phyloP scores from a whole-genome alignment of 306 rosid species.

The Quercus suber region DNA sequence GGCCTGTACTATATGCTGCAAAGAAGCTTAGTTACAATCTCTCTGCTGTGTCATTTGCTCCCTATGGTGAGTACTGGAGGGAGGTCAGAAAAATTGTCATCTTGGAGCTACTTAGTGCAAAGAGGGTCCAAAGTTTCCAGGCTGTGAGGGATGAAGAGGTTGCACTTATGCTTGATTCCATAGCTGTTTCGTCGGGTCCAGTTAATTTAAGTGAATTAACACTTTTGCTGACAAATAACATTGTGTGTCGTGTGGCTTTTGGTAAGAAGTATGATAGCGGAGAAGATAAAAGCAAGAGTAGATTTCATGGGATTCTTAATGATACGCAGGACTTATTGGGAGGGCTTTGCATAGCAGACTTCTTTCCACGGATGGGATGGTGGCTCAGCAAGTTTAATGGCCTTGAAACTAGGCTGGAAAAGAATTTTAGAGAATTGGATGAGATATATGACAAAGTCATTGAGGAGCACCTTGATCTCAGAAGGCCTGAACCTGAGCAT shows the following conservation, averaged over 20 bases:
- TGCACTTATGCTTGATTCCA: constrained; percentile 2
- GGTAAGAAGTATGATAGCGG: constrained; percentile 20
- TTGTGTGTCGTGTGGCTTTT: constrained; percentile 17
- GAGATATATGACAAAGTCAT: constrained; percentile 36
- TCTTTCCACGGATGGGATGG: constrained; percentile 23
- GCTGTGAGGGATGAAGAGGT: constrained; percentile 27
- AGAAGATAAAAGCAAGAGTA: neutral
- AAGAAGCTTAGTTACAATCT: constrained; percentile 25
- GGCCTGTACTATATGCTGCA: constrained; percentile 32
- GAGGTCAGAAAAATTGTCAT: constrained; percentile 20
- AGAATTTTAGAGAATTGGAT: constrained; percentile 30
- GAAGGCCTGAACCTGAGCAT: constrained; percentile 9
- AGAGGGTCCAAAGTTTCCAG: constrained; percentile 13
- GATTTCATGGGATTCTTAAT: neutral
- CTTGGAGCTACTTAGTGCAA: constrained; percentile 23
- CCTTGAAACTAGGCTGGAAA: constrained; percentile 28
- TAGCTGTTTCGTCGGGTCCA: neutral
- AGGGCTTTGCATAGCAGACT: constrained; percentile 12
- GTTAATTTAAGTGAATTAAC: constrained; percentile 21
- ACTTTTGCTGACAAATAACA: constrained; percentile 8
- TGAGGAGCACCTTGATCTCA: constrained; percentile 31
- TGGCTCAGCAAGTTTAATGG: constrained; percentile 35
- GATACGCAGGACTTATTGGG: constrained; percentile 17
- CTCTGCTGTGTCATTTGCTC: constrained; percentile 21
- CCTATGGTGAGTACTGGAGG: constrained; percentile 41